phyloP scores from a whole-genome alignment of 768 basidiomycete species.

The Mycena galopus region DNA sequence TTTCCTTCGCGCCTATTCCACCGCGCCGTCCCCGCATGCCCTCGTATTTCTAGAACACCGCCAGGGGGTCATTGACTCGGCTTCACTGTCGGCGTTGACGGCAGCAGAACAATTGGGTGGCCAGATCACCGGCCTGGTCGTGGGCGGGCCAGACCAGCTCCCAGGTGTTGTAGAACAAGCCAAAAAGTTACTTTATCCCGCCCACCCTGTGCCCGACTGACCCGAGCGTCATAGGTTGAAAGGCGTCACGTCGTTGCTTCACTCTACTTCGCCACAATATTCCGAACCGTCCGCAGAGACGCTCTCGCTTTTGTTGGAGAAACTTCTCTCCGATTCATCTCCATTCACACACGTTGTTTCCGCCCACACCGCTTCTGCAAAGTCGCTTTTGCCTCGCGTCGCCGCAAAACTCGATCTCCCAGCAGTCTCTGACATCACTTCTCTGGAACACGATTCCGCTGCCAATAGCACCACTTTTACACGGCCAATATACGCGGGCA shows the following conservation, averaged over 20 bases:
- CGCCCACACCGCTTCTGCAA: slow-evolving; percentile 91
- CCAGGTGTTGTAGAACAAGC: slow-evolving; percentile 76
- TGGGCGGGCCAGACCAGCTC: slow-evolving; percentile 79
- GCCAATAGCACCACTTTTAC: slow-evolving; percentile 88
- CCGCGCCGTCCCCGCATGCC: slow-evolving; percentile 73
- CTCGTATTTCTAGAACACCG: slow-evolving; percentile 94
- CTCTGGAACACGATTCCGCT: slow-evolving; percentile 77
- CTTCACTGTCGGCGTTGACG: slow-evolving; percentile 90
- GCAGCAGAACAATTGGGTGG: slow-evolving; percentile 91
- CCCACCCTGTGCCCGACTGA: slow-evolving; percentile 23
- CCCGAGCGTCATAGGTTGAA: slow-evolving; percentile 62
- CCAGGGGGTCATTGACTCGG: slow-evolving; percentile 83
- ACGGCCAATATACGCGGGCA: slow-evolving; percentile 97
- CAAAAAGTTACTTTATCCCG: slow-evolving; percentile 72
- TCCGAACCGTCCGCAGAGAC: slow-evolving; percentile 79
- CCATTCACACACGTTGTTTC: slow-evolving; percentile 93
- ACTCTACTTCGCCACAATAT: slow-evolving; percentile 80
- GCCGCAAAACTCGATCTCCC: slow-evolving; percentile 92
- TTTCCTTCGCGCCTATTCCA: slow-evolving; percentile 66
- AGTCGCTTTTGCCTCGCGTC: slow-evolving; percentile 93
- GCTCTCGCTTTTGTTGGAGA: slow-evolving; percentile 86
- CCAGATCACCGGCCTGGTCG: slow-evolving; percentile 82
- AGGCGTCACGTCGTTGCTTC: slow-evolving; percentile 75
- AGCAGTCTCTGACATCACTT: slow-evolving; percentile 92
- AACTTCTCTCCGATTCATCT: slow-evolving; percentile 71